Base-by-base conservation (phyloP, 2,329 filamentous ascomycete genomes). In the Parasarocladium wereldwijsianum region DNA sequence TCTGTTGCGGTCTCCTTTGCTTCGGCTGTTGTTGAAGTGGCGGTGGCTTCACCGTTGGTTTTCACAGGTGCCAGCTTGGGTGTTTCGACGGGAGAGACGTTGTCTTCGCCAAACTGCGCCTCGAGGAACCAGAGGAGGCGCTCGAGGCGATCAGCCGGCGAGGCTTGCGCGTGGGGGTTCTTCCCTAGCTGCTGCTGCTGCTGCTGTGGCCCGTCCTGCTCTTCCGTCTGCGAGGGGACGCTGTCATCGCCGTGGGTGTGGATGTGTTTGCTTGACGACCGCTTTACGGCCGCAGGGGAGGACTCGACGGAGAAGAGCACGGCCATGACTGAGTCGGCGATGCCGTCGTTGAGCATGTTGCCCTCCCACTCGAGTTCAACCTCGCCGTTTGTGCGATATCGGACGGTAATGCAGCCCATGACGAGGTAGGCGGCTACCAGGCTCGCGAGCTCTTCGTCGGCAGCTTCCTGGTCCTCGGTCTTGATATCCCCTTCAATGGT, bases 281-380 rank as follows among this genome's bases (percentile, higher is more conserved):
- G 81, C 56, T 90, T 92, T 29, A 98, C 87, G 9, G 90, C 87
- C 10, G 90, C 90, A 5, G 87, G 90, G 32, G 82, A 93, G 52
- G 79, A 92, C 55, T 98, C 90, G 14, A 93, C 82, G 0, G 81
- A 86, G 42, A 93, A 74, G 8, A 98, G 66, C 3, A 94, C 84
- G 1, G 85, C 85, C 65, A 96, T 83, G 32, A 96, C 80, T 11
- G 90, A 85, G 54, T 98, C 90, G n/a, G 90, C 90, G 45, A 98
- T 92, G 36, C 85, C 83, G 47, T 98, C 90, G 51, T 96, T 98
- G 46, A 94, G 76, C 60, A 93, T 81, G 50, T 96, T 98, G 34
- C 86, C 90, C 51, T 96, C 87, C 90, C 90, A 98, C 54, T 93
- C 85, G 3, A 96, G 63, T 50, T 92, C 85, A 5, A 94, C 70